Evolutionary conservation across 495 filamentous ascomycete genomes (phyloP).

Genomic region (Bombardia bombarda): DNA sequence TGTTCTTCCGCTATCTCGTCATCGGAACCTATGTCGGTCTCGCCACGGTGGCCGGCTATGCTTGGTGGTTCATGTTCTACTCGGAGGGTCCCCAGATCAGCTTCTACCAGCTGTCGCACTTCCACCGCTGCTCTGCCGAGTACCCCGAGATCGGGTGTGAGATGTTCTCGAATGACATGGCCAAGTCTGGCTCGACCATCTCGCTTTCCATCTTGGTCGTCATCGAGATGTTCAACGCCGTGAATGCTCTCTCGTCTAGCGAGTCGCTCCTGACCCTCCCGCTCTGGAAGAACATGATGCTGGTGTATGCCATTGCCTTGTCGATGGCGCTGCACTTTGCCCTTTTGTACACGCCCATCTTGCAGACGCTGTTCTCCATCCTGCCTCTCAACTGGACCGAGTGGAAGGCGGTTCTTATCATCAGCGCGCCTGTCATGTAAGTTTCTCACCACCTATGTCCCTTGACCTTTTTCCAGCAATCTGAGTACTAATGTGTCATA

Average conservation of each 20-base stretch:
- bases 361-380: constrained; percentile 87
- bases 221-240: constrained; percentile 99
- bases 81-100: constrained; percentile 84
- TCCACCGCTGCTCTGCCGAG: constrained; percentile 80
- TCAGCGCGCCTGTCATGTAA: constrained; percentile 93
- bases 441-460: constrained; percentile 22
- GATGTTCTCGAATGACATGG: constrained; percentile 87
- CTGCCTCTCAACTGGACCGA: constrained; percentile 80
- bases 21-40: constrained; percentile 92
- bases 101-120: constrained; percentile 87
- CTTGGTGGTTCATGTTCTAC: constrained; percentile 99
- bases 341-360: constrained; percentile 83
- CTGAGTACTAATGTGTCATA: constrained; percentile 11
- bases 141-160: constrained; percentile 90
- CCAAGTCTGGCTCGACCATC: constrained; percentile 90
- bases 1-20: constrained; percentile 96
- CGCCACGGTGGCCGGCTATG: constrained; percentile 94
- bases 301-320: constrained; percentile 86
- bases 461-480: not conserved
- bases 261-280: constrained; percentile 91
- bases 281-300: constrained; percentile 93
- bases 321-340: constrained; percentile 97
- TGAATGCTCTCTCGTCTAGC: constrained; percentile 95
- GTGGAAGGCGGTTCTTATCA: constrained; percentile 86
- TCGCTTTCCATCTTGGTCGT: constrained; percentile 88